phyloP scores from a whole-genome alignment of 352 stramenopile species.

The Blastocystis sp. region DNA sequence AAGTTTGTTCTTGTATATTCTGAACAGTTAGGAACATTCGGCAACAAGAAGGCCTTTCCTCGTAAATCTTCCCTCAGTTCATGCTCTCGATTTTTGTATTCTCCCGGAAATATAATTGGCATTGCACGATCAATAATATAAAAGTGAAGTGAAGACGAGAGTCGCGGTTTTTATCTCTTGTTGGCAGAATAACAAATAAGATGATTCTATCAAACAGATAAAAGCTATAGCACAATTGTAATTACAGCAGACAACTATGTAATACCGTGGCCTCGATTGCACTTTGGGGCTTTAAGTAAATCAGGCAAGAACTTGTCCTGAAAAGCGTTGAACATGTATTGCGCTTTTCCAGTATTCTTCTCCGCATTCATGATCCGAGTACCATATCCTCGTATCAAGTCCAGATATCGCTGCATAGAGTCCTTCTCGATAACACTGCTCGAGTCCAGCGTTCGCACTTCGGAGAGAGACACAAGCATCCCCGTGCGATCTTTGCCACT shows the following conservation, averaged over 20 bases:
- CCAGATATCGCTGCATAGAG: not conserved
- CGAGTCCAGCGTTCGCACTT: not conserved
- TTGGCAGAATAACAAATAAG: not conserved
- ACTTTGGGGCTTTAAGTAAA: constrained; percentile 28
- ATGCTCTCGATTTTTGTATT: not conserved
- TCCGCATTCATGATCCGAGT: constrained; percentile 51
- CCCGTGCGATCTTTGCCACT: constrained; percentile 56
- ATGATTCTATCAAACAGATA: not conserved
- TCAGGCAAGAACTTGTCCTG: constrained; percentile 50
- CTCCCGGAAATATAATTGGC: constrained; percentile 52
- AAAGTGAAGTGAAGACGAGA: not conserved
- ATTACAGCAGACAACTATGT: constrained; percentile 44
- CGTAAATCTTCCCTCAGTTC: not conserved
- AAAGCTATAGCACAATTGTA: not conserved
- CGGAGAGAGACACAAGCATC: constrained; percentile 40
- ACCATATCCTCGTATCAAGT: constrained; percentile 51
- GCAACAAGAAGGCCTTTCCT: constrained; percentile 6
- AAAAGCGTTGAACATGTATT: constrained; percentile 59
- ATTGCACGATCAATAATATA: not conserved
- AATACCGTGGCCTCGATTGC: constrained; percentile 29
- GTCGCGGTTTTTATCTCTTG: not conserved
- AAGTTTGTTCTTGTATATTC: constrained; percentile 90
- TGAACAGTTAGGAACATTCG: constrained; percentile 75
- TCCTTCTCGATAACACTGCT: not conserved
- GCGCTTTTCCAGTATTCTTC: constrained; percentile 60